Evolutionary conservation across 164 flowering plant species (phyloP).

Genomic region (Cinnamomum micranthum): DNA sequence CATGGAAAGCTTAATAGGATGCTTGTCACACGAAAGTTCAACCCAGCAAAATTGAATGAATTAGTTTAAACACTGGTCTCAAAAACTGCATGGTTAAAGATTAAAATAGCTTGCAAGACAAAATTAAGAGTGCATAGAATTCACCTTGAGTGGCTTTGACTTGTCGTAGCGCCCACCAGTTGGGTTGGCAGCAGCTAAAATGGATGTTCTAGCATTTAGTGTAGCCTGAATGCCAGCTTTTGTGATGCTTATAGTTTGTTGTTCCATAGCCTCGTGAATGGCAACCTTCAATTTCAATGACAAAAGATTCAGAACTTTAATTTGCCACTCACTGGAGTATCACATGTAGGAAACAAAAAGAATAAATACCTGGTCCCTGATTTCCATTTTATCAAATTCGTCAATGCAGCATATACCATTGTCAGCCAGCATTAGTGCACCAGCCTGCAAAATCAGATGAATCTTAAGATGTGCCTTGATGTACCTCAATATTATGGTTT

Average conservation of each 20-base stretch:
- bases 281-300: constrained; percentile 59
- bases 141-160: constrained; percentile 88
- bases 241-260: constrained; percentile 95
- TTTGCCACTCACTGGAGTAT: neutral
- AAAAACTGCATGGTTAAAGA: neutral
- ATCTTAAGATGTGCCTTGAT: neutral
- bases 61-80: neutral
- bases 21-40: neutral
- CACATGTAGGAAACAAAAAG: neutral
- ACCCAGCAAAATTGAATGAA: neutral
- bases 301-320: constrained; percentile 14
- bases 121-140: neutral
- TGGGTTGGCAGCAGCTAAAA: constrained; percentile 97
- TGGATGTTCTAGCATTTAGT: constrained; percentile 90
- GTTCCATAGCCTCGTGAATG: constrained; percentile 99
- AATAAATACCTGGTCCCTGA: constrained; percentile 77
- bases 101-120: neutral
- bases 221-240: constrained; percentile 99
- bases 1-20: neutral
- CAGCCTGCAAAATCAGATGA: constrained; percentile 55
- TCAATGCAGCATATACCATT: constrained; percentile 94
- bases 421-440: constrained; percentile 98
- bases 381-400: constrained; percentile 98
- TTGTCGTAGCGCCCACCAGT: constrained; percentile 96
- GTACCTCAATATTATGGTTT: neutral